Evolutionary conservation across 2,329 filamentous ascomycete species (phyloP).

Genomic region (Talaromyces sp.): DNA sequence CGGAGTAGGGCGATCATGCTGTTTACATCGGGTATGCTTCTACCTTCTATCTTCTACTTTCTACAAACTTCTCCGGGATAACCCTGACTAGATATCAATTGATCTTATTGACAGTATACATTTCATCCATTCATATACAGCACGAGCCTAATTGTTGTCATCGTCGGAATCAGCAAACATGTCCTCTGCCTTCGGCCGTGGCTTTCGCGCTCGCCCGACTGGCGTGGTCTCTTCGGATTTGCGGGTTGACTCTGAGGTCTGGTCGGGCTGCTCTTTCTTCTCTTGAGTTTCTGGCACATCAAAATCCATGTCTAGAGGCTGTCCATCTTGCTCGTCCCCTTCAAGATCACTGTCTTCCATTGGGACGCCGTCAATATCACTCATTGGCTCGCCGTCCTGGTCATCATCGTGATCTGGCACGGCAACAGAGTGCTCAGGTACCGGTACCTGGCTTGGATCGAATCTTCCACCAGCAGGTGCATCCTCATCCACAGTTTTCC

Average conservation of each 20-base stretch:
- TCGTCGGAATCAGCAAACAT: slow-evolving; percentile 79
- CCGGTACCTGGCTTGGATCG: slow-evolving; percentile 27
- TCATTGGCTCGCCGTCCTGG: slow-evolving; percentile 47
- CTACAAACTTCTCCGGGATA: not conserved
- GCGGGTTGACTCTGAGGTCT: slow-evolving; percentile 22
- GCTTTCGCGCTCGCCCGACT: slow-evolving; percentile 43
- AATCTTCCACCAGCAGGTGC: slow-evolving; percentile 30
- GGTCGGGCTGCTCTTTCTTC: slow-evolving; percentile 22
- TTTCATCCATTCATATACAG: not conserved
- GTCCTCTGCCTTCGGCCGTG: slow-evolving; percentile 72
- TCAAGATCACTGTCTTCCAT: slow-evolving; percentile 53
- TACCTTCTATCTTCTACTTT: not conserved
- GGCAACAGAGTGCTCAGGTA: slow-evolving; percentile 31
- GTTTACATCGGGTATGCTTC: not conserved
- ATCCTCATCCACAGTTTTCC: slow-evolving; percentile 48
- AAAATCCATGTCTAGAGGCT: slow-evolving; percentile 30
- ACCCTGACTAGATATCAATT: not conserved
- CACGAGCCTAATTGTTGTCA: slow-evolving; percentile 35
- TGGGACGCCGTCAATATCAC: slow-evolving; percentile 45
- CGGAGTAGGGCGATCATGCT: not conserved
- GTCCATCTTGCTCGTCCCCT: slow-evolving; percentile 45
- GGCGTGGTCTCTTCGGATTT: slow-evolving; percentile 8
- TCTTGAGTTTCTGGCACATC: slow-evolving; percentile 22
- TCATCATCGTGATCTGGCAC: slow-evolving; percentile 32
- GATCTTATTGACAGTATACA: not conserved